Conservation (phyloP, 352 stramenopile species). For the Phytophthora sansomeana region DNA sequence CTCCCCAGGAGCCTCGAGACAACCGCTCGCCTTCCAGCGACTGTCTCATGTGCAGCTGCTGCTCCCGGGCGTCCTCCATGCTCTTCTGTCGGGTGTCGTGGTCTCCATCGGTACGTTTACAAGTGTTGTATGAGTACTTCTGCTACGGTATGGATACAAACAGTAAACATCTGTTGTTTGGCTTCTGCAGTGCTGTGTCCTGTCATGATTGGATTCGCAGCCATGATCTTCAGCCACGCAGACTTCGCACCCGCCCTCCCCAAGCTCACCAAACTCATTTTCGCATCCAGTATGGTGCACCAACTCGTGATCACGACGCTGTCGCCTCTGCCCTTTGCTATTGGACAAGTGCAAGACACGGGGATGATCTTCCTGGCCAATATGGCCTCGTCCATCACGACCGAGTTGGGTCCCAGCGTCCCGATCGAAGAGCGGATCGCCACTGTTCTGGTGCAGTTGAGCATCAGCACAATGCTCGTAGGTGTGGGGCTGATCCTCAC, state of each 20-base stretch:
- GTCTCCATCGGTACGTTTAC: conserved; percentile 80
- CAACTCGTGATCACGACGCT: conserved; percentile 93
- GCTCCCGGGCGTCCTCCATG: conserved; percentile 58
- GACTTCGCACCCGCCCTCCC: conserved; percentile 62
- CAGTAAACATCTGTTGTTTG: not conserved
- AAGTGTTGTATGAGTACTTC: not conserved
- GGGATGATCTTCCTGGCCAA: conserved; percentile 96
- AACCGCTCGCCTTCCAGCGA: not conserved
- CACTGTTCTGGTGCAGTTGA: conserved; percentile 94
- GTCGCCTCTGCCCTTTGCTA: conserved; percentile 95
- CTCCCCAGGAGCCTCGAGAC: conserved; percentile 13
- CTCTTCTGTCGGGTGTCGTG: conserved; percentile 87
- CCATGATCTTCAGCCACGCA: conserved; percentile 94
- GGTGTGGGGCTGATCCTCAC: conserved; percentile 93
- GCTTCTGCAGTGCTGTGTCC: conserved; percentile 49
- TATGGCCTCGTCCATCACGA: conserved; percentile 94
- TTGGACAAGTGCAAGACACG: conserved; percentile 97
- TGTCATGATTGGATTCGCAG: conserved; percentile 89
- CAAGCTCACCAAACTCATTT: conserved; percentile 91
- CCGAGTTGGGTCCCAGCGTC: conserved; percentile 61
- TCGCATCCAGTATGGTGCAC: conserved; percentile 94
- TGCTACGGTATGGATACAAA: not conserved
- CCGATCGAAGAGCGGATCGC: conserved; percentile 76
- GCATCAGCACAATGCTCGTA: conserved; percentile 88
- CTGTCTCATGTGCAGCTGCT: conserved; percentile 17